phyloP scores from a whole-genome alignment of 2,329 filamentous ascomycete genomes.

The Sphaerulina vaccinii region DNA sequence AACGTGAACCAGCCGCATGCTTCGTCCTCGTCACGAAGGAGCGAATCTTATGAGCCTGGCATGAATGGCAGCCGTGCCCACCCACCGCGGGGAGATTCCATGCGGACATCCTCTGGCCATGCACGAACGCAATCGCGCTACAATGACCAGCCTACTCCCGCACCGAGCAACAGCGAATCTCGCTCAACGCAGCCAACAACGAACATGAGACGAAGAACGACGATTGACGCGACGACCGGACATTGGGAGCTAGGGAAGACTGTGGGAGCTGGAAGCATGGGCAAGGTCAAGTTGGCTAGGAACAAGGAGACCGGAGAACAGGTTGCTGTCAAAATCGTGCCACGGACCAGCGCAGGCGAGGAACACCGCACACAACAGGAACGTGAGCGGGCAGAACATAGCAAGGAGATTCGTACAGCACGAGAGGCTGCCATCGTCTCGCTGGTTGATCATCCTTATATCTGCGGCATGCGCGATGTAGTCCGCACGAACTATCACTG shows the following conservation, averaged over 20 bases:
- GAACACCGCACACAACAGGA: constrained; percentile 72
- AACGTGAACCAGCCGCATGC: constrained; percentile 55
- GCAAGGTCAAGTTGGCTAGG: constrained; percentile 93
- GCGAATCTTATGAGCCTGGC: constrained; percentile 52
- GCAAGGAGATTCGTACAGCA: constrained; percentile 92
- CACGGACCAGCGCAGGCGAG: constrained; percentile 75
- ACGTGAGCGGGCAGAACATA: constrained; percentile 87
- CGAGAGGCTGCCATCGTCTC: constrained; percentile 96
- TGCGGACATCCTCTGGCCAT: constrained; percentile 43
- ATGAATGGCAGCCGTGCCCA: constrained; percentile 41
- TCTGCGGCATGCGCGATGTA: constrained; percentile 92
- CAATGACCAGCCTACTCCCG: constrained; percentile 41
- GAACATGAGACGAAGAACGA: constrained; percentile 63
- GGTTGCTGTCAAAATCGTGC: constrained; percentile 97
- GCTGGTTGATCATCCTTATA: constrained; percentile 89
- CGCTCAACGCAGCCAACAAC: constrained; percentile 16
- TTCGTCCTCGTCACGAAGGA: constrained; percentile 54
- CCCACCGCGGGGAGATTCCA: constrained; percentile 50
- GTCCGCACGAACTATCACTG: constrained; percentile 96
- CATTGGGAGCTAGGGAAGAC: constrained; percentile 97
- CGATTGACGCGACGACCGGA: constrained; percentile 79
- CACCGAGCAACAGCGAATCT: constrained; percentile 21
- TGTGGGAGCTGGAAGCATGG: constrained; percentile 97
- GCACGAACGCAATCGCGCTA: constrained; percentile 42
- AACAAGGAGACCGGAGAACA: constrained; percentile 89